These are phyloP conservation scores for Ceratobasidium sp. DNA, from an alignment of 1,284 basidiomycete species.

Conservation along the genomic window DNA sequence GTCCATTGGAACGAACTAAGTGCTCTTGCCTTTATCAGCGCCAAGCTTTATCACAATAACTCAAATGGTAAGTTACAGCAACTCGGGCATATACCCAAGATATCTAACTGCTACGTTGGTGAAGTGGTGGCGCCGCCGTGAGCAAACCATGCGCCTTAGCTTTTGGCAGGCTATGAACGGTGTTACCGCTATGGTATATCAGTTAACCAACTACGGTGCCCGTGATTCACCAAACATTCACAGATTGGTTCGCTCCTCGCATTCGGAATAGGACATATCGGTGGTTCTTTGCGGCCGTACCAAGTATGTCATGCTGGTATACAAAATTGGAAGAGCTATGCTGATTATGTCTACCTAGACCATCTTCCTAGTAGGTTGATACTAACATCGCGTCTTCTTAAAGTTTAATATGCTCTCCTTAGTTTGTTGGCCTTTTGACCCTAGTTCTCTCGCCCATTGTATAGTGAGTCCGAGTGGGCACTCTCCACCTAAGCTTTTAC, in stretches of 20 bases:
- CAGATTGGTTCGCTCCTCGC: slow-evolving; percentile 61
- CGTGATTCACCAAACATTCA: neutral
- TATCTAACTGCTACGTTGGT: neutral
- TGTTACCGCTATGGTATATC: slow-evolving; percentile 57
- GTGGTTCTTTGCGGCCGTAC: slow-evolving; percentile 58
- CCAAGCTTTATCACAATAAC: slow-evolving; percentile 64
- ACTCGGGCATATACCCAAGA: neutral
- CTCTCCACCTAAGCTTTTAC: neutral
- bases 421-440: slow-evolving; percentile 66
- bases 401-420: slow-evolving; percentile 58
- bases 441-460: slow-evolving; percentile 64
- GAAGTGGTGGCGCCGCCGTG: slow-evolving; percentile 64
- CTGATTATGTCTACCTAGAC: slow-evolving; percentile 2
- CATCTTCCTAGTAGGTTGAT: slow-evolving; percentile 32
- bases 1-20: too few relatives aligned
- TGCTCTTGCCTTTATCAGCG: slow-evolving; percentile 14
- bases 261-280: slow-evolving; percentile 63
- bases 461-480: slow-evolving; percentile 57
- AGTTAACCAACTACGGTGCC: neutral
- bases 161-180: slow-evolving; percentile 64
- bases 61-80: slow-evolving; percentile 58
- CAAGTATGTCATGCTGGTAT: slow-evolving; percentile 54
- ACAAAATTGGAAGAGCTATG: neutral
- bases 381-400: neutral
- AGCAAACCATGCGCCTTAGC: slow-evolving; percentile 63